Evolutionary conservation across 2,329 filamentous ascomycete species (phyloP).

Genomic region (Lizonia empirigonia): DNA sequence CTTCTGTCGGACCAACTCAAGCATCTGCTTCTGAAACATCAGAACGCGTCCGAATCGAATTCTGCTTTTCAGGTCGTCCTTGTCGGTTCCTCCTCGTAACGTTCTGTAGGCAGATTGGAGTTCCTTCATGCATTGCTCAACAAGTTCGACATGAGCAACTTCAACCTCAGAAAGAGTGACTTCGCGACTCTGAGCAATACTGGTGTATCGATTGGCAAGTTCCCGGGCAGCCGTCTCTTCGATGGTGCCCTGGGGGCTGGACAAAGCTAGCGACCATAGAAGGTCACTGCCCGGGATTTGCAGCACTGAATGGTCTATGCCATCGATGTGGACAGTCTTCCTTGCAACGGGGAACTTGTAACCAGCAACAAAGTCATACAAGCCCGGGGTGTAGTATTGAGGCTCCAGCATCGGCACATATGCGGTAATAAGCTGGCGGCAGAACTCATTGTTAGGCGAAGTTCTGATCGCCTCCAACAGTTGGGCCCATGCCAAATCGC

Average conservation of each 20-base stretch:
- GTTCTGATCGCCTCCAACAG: slow-evolving; percentile 31
- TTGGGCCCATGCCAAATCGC: slow-evolving; percentile 68
- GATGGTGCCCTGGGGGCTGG: slow-evolving; percentile 67
- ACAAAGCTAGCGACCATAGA: slow-evolving; percentile 82
- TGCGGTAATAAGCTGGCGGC: slow-evolving; percentile 46
- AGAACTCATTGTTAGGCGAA: slow-evolving; percentile 37
- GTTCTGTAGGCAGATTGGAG: slow-evolving; percentile 43
- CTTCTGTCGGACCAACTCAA: slow-evolving; percentile 38
- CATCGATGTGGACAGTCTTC: slow-evolving; percentile 20
- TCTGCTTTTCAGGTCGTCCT: slow-evolving; percentile 24
- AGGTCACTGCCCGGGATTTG: slow-evolving; percentile 66
- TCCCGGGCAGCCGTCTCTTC: slow-evolving; percentile 71
- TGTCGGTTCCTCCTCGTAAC: slow-evolving; percentile 14
- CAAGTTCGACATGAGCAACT: slow-evolving; percentile 70
- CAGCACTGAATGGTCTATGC: slow-evolving; percentile 44
- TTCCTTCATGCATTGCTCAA: slow-evolving; percentile 74
- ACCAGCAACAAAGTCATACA: slow-evolving; percentile 67
- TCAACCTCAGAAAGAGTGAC: slow-evolving; percentile 56
- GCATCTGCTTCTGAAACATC: slow-evolving; percentile 43
- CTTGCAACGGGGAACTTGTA: slow-evolving; percentile 34
- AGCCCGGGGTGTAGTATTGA: slow-evolving; percentile 63
- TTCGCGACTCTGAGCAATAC: slow-evolving; percentile 47
- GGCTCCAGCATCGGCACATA: slow-evolving; percentile 65
- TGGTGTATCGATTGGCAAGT: slow-evolving; percentile 76
- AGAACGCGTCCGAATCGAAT: slow-evolving; percentile 41